Evolutionary conservation across 441 rosid species (phyloP).

Genomic region (Pelargonium citronellum): DNA sequence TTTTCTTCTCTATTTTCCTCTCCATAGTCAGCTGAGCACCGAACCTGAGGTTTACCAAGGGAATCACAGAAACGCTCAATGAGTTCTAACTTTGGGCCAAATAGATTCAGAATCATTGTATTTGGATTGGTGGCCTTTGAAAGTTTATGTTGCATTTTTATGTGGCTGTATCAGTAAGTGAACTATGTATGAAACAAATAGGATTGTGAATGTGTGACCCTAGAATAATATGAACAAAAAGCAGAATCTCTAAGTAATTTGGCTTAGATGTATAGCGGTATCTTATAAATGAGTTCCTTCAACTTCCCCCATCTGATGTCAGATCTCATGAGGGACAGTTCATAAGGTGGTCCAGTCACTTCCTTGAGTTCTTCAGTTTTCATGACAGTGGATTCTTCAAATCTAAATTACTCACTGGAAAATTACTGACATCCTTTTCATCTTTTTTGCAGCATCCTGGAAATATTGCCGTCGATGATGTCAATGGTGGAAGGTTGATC

Average conservation of each 20-base stretch:
- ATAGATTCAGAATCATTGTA: not conserved
- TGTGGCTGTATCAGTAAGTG: not conserved
- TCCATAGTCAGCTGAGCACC: not conserved
- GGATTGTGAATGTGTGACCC: not conserved
- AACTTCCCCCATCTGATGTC: not conserved
- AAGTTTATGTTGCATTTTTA: not conserved
- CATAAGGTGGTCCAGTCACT: not conserved
- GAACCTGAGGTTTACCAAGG: not conserved
- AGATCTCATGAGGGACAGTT: not conserved
- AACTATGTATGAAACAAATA: not conserved
- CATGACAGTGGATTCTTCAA: not conserved
- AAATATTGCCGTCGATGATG: constrained; percentile 97
- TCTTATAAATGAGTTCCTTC: not conserved
- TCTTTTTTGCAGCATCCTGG: constrained; percentile 79
- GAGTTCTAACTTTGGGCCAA: not conserved
- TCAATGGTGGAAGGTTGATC: constrained; percentile 91
- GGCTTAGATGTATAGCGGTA: not conserved
- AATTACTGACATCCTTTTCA: constrained; percentile 8
- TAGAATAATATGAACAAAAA: not conserved
- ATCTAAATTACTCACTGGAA: not conserved
- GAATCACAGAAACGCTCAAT: not conserved
- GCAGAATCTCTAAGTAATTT: not conserved
- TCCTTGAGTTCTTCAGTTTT: not conserved
- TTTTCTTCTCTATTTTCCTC: not conserved
- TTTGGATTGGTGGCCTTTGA: not conserved